phyloP scores from a whole-genome alignment of 208 protist genomes.

The Crithidia thermophila region DNA sequence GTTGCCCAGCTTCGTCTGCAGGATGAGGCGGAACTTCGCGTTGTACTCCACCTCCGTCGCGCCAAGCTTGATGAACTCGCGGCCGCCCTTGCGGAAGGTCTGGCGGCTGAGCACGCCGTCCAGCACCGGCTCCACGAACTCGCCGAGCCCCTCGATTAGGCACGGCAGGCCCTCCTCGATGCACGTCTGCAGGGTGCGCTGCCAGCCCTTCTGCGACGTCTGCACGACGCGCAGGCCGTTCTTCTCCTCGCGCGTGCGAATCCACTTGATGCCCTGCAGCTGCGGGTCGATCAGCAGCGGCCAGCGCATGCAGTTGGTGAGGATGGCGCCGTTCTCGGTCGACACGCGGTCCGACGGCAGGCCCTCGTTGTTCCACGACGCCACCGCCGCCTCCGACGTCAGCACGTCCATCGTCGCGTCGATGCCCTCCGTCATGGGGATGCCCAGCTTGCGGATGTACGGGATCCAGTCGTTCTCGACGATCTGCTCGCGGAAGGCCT shows the following conservation, averaged over 20 bases:
- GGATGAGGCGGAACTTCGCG: constrained; percentile 95
- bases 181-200: constrained; percentile 91
- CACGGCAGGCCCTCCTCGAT: constrained; percentile 93
- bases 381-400: constrained; percentile 91
- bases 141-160: constrained; percentile 96
- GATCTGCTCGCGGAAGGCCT: constrained; percentile 94
- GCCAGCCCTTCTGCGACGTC: constrained; percentile 92
- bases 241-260: constrained; percentile 95
- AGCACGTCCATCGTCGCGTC: constrained; percentile 95
- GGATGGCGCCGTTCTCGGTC: constrained; percentile 97
- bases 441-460: constrained; percentile 85
- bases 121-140: constrained; percentile 97
- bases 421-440: constrained; percentile 95
- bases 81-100: constrained; percentile 94
- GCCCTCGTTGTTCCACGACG: constrained; percentile 98
- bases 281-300: constrained; percentile 99
- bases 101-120: constrained; percentile 96
- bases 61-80: constrained; percentile 94
- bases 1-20: constrained; percentile 99
- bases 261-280: constrained; percentile 98
- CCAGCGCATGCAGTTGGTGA: constrained; percentile 97
- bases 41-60: constrained; percentile 97
- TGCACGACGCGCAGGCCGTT: constrained; percentile 94
- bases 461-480: constrained; percentile 94
- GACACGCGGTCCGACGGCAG: constrained; percentile 97